Base-by-base conservation (phyloP, 345 rosid genomes). In the Zanthoxylum bungeanum region DNA sequence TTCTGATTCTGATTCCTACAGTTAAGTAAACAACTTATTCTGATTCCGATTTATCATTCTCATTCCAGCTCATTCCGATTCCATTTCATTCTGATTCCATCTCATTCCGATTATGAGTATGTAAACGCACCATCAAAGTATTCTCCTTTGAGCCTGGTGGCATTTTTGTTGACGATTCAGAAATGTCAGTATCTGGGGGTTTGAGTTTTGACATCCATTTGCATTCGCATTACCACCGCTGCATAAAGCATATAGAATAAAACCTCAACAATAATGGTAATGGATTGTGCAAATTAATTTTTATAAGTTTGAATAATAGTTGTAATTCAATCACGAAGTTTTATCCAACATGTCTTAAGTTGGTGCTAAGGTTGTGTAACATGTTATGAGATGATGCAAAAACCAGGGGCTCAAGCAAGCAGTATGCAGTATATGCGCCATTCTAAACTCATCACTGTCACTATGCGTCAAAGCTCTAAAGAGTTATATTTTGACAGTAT, bases 141-240 rank as follows among this genome's bases (percentile, higher is more conserved):
- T n/a, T n/a, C 44, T 86, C 93, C 78, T 89, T 89, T 27, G 68
- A 24, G 67, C 50, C 83, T 33, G 78, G 73, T 56, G 81, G 83
- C 47, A 63, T 42, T 72, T 78, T 86, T 0, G 83, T 80, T 21
- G 89, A 87, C 55, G 87, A 77, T 61, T 89, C 89, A 0, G 86
- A 63, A 49, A 76, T 74, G 36, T 84, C 82, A 24, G 82, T 24
- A 71, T 89, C 89, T 4, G 81, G 74, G 49, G 85, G 37, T 21
- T 84, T 62, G 24, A 77, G 84, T 76, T 86, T 92, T 3, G 89
- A 69, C 85, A 80, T 86, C 97, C 97, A 92, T 58, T 81, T 90
- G 30, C 95, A 39, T 9, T 31, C 17, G 39, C 40, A 24, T 40
- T 42, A 24, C 31, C 9, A 30, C 36, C 34, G 25, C 3, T 5